Evolutionary conservation across 108 stramenopile species (phyloP).

Genomic region (Pseudonitzschia pungens): DNA sequence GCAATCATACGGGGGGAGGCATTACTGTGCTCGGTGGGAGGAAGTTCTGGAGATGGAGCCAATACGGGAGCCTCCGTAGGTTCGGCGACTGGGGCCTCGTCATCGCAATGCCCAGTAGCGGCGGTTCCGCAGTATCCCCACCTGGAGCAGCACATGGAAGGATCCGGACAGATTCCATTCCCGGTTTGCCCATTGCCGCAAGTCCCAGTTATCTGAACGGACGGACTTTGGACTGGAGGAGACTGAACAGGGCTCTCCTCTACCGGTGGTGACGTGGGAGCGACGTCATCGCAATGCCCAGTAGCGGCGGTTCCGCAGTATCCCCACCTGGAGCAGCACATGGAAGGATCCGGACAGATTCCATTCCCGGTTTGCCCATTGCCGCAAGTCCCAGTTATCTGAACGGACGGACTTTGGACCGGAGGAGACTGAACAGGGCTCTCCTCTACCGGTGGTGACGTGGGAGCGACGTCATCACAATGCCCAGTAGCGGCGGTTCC

Average conservation of each 20-base stretch:
- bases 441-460: neutral
- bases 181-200: neutral
- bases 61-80: too few species aligned
- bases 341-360: neutral
- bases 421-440: too few species aligned
- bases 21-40: too few species aligned
- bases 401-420: neutral
- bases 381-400: neutral
- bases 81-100: too few species aligned
- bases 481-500: neutral
- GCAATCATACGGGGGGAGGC: slow-evolving; percentile 30
- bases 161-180: neutral
- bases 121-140: neutral
- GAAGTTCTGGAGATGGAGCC: too few species aligned
- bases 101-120: neutral
- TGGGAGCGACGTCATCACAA: neutral
- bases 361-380: neutral
- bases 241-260: too few species aligned
- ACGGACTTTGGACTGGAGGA: neutral
- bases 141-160: neutral
- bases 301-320: neutral
- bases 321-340: slow-evolving; percentile 7
- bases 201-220: neutral
- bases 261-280: neutral
- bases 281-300: neutral